These are phyloP conservation scores for Plicaturopsis crispa DNA, from an alignment of 768 basidiomycete species.

Conservation along the genomic window DNA sequence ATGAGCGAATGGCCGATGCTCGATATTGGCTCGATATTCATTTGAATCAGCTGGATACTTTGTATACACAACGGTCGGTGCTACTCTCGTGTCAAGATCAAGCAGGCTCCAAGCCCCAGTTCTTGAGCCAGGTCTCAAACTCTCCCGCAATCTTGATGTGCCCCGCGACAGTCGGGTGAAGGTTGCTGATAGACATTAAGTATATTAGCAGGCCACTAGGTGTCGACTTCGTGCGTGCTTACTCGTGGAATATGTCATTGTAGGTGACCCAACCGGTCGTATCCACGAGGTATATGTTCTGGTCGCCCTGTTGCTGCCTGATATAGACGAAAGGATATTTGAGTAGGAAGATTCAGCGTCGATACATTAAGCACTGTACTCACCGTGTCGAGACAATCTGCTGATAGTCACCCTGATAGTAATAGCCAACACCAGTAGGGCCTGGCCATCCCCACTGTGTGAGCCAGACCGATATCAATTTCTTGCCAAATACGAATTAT, in stretches of 20 bases:
- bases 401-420: slow-evolving; percentile 40
- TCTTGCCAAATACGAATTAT: neutral
- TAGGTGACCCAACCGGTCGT: slow-evolving; percentile 49
- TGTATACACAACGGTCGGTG: no score
- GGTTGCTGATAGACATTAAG: slow-evolving; percentile 25
- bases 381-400: slow-evolving; percentile 35
- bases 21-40: no score
- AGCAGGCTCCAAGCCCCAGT: slow-evolving; percentile 36
- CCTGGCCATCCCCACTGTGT: slow-evolving; percentile 50
- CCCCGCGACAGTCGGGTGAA: slow-evolving; percentile 40
- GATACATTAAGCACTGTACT: slow-evolving; percentile 1
- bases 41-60: no score
- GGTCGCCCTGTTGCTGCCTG: slow-evolving; percentile 35
- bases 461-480: neutral
- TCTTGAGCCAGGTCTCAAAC: slow-evolving; percentile 36
- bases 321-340: neutral
- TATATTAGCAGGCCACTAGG: neutral
- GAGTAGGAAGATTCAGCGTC: neutral
- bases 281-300: slow-evolving; percentile 43
- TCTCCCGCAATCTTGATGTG: slow-evolving; percentile 38
- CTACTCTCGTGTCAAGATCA: no score
- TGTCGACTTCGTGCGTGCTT: slow-evolving; percentile 8
- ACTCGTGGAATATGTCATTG: slow-evolving; percentile 42
- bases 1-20: no score
- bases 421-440: slow-evolving; percentile 37